A percentile compares a stretch with the other conserved stretches of the same genome.
These are phyloP conservation scores for Trichophyton schoenleinii DNA, from an alignment of 2,329 filamentous ascomycete genomes.

Conservation along the genomic window DNA sequence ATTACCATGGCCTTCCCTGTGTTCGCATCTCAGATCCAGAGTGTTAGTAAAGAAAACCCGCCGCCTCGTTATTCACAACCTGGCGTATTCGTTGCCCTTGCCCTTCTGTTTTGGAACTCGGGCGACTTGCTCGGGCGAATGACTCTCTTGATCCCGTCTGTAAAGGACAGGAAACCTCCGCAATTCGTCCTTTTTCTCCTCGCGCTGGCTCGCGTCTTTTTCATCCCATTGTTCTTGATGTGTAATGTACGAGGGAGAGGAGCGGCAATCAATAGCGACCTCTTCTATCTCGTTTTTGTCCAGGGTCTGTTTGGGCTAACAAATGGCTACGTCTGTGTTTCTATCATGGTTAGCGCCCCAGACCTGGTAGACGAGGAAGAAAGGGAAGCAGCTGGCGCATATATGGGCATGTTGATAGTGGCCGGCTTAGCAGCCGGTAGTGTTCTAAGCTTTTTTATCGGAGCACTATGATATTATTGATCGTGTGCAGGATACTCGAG, in stretches of 20 bases:
- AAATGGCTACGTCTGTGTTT: conserved; percentile 77
- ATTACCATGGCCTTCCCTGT: conserved; percentile 93
- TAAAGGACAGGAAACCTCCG: conserved; percentile 44
- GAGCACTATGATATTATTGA: not conserved
- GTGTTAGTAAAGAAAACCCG: conserved; percentile 36
- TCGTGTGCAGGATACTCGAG: not conserved
- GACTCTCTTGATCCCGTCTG: conserved; percentile 45
- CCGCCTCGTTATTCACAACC: conserved; percentile 51
- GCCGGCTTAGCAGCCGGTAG: conserved; percentile 74
- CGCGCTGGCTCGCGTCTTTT: conserved; percentile 51
- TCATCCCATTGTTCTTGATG: conserved; percentile 74
- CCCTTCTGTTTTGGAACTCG: conserved; percentile 84
- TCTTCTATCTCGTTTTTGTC: conserved; percentile 75
- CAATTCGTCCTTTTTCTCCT: conserved; percentile 57
- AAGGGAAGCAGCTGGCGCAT: conserved; percentile 76
- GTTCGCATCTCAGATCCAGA: conserved; percentile 60
- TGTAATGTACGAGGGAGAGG: conserved; percentile 77
- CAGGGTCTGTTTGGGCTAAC: conserved; percentile 72
- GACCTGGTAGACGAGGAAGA: conserved; percentile 73
- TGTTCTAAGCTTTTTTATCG: conserved; percentile 68
- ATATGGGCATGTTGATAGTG: conserved; percentile 88
- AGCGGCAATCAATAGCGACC: conserved; percentile 61
- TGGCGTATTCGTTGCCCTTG: conserved; percentile 73
- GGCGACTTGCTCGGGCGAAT: conserved; percentile 74
- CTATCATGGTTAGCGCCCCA: conserved; percentile 80